Conservation (phyloP, 805 yeast genomes). For the Yarrowia sp. region DNA sequence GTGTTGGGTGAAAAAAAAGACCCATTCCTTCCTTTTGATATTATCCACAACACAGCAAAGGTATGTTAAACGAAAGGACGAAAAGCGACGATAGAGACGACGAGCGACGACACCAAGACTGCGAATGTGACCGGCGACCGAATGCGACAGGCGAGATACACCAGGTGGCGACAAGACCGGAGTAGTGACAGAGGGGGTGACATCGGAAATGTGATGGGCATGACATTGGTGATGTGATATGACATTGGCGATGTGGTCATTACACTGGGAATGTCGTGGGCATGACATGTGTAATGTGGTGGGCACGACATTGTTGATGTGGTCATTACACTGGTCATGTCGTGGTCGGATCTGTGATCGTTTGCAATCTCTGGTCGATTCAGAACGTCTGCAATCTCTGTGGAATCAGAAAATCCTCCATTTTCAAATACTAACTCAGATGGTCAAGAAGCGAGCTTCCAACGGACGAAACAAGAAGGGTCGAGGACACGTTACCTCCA, state of each 20-base stretch:
- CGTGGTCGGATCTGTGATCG: too few relatives aligned
- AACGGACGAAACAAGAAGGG: conserved; percentile 99
- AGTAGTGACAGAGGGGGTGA: not conserved
- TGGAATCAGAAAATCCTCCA: too few relatives aligned
- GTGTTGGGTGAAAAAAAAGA: conserved; percentile 35
- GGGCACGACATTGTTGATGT: too few relatives aligned
- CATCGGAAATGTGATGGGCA: too few relatives aligned
- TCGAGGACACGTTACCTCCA: conserved; percentile 99
- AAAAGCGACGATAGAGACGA: not conserved
- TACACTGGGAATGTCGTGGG: conserved; percentile 2
- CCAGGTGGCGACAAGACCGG: not conserved
- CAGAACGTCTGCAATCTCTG: too few relatives aligned
- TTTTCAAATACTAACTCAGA: conserved; percentile 52
- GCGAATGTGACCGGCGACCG: conserved; percentile 1
- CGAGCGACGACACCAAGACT: not conserved
- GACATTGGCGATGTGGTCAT: too few relatives aligned
- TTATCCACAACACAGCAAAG: conserved; percentile 39
- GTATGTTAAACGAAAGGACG: conserved; percentile 34
- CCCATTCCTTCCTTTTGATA: conserved; percentile 24
- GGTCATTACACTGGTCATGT: not conserved
- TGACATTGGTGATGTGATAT: not conserved
- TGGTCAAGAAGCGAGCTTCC: conserved; percentile 99
- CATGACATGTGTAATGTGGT: not conserved
- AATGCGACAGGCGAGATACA: not conserved
- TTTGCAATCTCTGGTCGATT: too few relatives aligned